Base-by-base conservation (phyloP, 108 stramenopile genomes). In the Aureococcus anophagefferens region DNA sequence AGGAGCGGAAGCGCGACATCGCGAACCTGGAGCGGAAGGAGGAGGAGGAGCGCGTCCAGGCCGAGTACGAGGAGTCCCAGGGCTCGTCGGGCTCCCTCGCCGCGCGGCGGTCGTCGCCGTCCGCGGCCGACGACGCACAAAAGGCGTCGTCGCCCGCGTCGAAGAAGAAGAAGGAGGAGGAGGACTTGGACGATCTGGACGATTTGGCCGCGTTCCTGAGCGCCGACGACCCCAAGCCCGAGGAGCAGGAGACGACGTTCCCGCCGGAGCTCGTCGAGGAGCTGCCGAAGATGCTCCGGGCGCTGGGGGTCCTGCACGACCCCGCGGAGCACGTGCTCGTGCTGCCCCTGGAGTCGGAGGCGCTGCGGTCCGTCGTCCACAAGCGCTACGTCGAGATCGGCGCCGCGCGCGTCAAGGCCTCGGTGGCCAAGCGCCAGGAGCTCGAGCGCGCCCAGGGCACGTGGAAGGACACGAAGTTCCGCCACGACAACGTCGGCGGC, bases 331-430 rank as follows among this genome's bases (percentile, higher is more conserved):
- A 66, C 0, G 67, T 83, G 5, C 46, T 87, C 0, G 72, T 79
- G n/a, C 44, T 87, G 44, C 80, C 84, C 0, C 64, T 80, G 33
- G 84, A 87, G 67, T 72, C 73, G 33, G 67, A 81, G 32, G 51
- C 68, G 18, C 70, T 87, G 0, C 79, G 86, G 37, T 40, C 83
- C 37, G 72, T 72, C 3, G 74, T 87, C 44, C 79, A 76, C 69
- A 68, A 71, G 44, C 72, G 64, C 35, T 87, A 84, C 67, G 73
- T 87, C 13, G 36, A 33, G 17, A 29, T 36, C 68, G 17, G 68
- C 31, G 66, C 72, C 59, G 74, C 59, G 67, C 40, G 76, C 9
- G 40, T 44, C 9, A 5, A 13, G 40, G 13, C 13, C 40, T 44
- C 40, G 40, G 9, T 44, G 9, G 3, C 1, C 21, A 59, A 28